Evolutionary conservation across 2,329 filamentous ascomycete genomes (phyloP).

Genomic region (Cordyceps fumosorosea): DNA sequence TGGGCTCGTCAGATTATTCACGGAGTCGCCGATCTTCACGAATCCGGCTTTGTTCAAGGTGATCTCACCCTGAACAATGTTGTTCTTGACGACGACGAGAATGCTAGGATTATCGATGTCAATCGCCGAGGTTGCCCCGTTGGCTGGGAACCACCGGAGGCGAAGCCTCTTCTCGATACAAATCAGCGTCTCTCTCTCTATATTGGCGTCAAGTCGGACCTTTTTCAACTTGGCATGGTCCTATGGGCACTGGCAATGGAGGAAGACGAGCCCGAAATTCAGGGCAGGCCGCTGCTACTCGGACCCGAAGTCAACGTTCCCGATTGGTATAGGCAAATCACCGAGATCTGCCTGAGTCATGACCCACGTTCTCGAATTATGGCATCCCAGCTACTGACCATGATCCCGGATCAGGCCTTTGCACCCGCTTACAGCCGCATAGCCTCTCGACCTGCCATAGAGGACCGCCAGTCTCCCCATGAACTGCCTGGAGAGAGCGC

Average conservation of each 20-base stretch:
- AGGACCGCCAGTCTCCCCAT: not conserved
- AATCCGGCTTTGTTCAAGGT: constrained; percentile 92
- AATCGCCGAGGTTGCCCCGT: constrained; percentile 95
- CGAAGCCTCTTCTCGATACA: constrained; percentile 75
- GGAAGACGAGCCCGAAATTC: constrained; percentile 82
- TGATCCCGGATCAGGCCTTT: constrained; percentile 40
- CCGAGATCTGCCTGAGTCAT: constrained; percentile 69
- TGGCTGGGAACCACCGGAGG: constrained; percentile 95
- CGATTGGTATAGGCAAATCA: constrained; percentile 68
- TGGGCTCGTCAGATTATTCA: constrained; percentile 91
- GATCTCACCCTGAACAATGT: constrained; percentile 98
- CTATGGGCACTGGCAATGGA: constrained; percentile 85
- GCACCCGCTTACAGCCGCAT: constrained; percentile 1
- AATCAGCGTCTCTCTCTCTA: constrained; percentile 93
- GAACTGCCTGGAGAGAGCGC: constrained; percentile 1
- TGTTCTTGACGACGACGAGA: constrained; percentile 74
- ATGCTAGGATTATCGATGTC: constrained; percentile 97
- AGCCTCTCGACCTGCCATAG: not conserved
- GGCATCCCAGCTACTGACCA: constrained; percentile 62
- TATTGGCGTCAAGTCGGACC: constrained; percentile 94
- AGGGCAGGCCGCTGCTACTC: constrained; percentile 61
- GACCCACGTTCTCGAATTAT: constrained; percentile 66
- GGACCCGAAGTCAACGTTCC: constrained; percentile 59
- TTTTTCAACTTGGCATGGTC: constrained; percentile 96
- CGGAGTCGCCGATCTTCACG: constrained; percentile 87